Base-by-base conservation (phyloP, 2,329 filamentous ascomycete species). In the Escovopsis sp. region DNA sequence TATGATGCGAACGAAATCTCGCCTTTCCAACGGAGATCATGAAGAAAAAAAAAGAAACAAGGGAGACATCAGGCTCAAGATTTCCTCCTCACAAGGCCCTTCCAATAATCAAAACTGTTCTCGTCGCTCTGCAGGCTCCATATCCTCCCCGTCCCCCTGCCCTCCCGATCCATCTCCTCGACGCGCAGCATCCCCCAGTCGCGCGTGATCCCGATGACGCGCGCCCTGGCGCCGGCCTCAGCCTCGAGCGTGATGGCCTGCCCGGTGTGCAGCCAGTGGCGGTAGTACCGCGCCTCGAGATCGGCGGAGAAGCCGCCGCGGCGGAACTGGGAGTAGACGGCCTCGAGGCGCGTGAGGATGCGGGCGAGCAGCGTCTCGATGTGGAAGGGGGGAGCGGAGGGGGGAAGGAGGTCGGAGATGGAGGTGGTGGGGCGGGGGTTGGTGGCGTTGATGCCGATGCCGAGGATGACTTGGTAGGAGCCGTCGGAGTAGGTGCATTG, bases 51-150 rank as follows among this genome's bases (percentile, higher is more conserved):
- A n/a, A n/a, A n/a, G n/a, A n/a, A n/a, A n/a, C n/a, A n/a, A n/a
- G n/a, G n/a, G n/a, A n/a, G n/a, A n/a, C n/a, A n/a, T n/a, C n/a
- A n/a, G n/a, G n/a, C n/a, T 28, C 10, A 28, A 8, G 27, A 15
- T 13, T 93, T 96, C 49, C 79, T 72, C 62, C 75, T 84, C 15
- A 98, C 63, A 48, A 98, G 52, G 0, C 90, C 90, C 51, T 73
- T 83, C 61, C 94, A 93, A 55, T 94, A 98, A 58, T 98, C 90
- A 62, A 98, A 98, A 55, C 87, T 94, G 51, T 98, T 98, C 53
- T 87, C 85, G 56, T 98, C 90, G 55, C 86, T 94, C 63, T 94
- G 87, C 58, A 98, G 58, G 47, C 79, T 74, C 71, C 81, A 88
- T 34, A 79, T 64, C 57, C 71, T 81, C 0, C 88, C 87, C 1